These are phyloP conservation scores for Trypethelium eluteriae DNA, from an alignment of 495 filamentous ascomycete species.

Conservation along the genomic window DNA sequence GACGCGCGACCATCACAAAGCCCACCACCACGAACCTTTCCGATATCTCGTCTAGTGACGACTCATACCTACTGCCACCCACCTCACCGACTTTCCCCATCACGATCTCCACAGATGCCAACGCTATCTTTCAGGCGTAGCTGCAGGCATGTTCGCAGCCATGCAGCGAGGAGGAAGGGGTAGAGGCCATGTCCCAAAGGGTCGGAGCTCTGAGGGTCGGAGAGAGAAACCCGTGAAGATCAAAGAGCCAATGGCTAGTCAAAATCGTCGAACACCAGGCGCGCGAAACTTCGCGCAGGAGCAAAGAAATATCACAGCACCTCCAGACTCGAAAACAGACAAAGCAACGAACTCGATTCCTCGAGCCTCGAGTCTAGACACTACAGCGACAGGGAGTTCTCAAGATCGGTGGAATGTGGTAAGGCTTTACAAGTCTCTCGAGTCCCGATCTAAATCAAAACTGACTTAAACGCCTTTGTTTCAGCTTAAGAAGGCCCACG, in stretches of 20 bases:
- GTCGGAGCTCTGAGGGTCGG: background rate
- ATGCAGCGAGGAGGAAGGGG: slow-evolving; percentile 14
- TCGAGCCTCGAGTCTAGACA: slow-evolving; percentile 4
- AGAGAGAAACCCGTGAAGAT: background rate
- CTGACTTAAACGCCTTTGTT: slow-evolving; percentile 20
- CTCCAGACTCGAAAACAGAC: background rate
- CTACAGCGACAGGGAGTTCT: slow-evolving; percentile 15
- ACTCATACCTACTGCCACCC: too few relatives aligned
- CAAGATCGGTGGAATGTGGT: slow-evolving; percentile 23
- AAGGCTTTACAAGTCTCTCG: background rate
- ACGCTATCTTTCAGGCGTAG: background rate
- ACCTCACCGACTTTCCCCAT: background rate
- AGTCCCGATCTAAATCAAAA: background rate
- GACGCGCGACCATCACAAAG: background rate
- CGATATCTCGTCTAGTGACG: background rate
- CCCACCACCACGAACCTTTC: background rate
- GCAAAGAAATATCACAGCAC: too few relatives aligned
- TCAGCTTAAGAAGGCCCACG: slow-evolving; percentile 57
- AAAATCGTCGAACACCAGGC: too few relatives aligned
- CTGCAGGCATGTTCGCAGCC: slow-evolving; percentile 14
- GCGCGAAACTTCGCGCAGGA: too few relatives aligned
- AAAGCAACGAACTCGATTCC: background rate
- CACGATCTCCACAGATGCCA: background rate
- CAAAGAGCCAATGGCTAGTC: background rate
- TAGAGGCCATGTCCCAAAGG: background rate